A percentile compares a stretch with the other conserved stretches of the same genome.
These are phyloP conservation scores for Phtheirospermum japonicum DNA, from an alignment of 257 asterid genomes.

Conservation along the genomic window DNA sequence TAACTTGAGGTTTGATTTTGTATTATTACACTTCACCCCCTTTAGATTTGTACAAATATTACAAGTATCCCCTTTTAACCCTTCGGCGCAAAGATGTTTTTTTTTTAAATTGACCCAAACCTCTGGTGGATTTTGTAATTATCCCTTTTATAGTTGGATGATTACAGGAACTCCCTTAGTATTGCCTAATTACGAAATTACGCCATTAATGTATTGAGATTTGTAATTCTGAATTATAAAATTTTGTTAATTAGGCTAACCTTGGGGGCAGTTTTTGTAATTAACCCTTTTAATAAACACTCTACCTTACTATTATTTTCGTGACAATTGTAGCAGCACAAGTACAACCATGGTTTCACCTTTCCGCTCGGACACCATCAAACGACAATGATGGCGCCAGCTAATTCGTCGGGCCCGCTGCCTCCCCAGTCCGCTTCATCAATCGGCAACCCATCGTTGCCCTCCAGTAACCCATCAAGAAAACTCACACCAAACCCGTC, in stretches of 20 bases:
- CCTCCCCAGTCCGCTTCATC: conserved; percentile 34
- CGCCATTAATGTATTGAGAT: neutral
- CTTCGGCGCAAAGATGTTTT: too few species aligned
- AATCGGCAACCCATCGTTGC: too few species aligned
- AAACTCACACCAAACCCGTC: conserved; percentile 30
- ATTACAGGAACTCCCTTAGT: neutral
- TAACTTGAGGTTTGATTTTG: too few species aligned
- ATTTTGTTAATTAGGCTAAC: neutral
- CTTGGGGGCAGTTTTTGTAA: neutral
- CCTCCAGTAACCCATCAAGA: conserved; percentile 29
- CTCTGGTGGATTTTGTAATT: too few species aligned
- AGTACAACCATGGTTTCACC: conserved; percentile 39
- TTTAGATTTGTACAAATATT: too few species aligned
- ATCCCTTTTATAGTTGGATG: too few species aligned
- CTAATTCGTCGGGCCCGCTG: conserved; percentile 29
- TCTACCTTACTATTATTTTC: conserved; percentile 14
- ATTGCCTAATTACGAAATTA: neutral
- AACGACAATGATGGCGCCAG: conserved; percentile 27
- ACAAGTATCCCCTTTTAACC: too few species aligned
- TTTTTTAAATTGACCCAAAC: too few species aligned
- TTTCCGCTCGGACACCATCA: conserved; percentile 42
- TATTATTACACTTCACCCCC: too few species aligned
- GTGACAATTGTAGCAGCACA: conserved; percentile 30
- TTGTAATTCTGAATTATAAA: neutral
- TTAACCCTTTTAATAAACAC: neutral